Evolutionary conservation across 2,329 filamentous ascomycete species (phyloP).

Genomic region (Aspergillus sojae): DNA sequence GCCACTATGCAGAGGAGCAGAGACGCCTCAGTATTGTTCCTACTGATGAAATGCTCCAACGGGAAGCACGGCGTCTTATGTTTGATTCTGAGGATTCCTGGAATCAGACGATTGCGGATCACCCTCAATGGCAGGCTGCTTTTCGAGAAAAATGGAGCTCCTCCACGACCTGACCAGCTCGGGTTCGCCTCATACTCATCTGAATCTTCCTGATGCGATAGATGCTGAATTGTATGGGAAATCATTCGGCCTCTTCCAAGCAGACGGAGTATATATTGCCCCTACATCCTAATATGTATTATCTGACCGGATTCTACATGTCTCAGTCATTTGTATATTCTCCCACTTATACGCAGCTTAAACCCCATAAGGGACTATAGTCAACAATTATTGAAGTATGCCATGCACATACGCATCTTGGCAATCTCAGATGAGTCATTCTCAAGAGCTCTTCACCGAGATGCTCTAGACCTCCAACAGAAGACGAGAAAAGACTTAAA

Average conservation of each 20-base stretch:
- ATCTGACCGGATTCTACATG: not conserved
- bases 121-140: conserved; percentile 22
- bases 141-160: conserved; percentile 13
- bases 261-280: not conserved
- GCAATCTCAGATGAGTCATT: not conserved
- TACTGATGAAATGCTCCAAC: conserved; percentile 55
- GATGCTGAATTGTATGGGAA: too few species aligned
- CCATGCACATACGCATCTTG: not conserved
- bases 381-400: not conserved
- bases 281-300: not conserved
- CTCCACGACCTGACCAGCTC: not conserved
- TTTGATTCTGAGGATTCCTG: conserved; percentile 54
- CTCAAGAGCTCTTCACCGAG: not conserved
- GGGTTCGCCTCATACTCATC: not conserved
- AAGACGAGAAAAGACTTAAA: not conserved
- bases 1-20: conserved; percentile 21
- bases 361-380: not conserved
- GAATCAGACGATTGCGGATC: conserved; percentile 43
- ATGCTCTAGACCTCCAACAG: not conserved
- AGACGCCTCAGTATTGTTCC: conserved; percentile 31
- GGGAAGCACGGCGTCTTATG: conserved; percentile 48
- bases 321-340: not conserved
- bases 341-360: not conserved
- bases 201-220: not conserved
- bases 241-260: not conserved